Evolutionary conservation across 345 rosid genomes (phyloP), one percentile per base, ranked within the genome.

Genomic region (Pugionium cornutum): DNA sequence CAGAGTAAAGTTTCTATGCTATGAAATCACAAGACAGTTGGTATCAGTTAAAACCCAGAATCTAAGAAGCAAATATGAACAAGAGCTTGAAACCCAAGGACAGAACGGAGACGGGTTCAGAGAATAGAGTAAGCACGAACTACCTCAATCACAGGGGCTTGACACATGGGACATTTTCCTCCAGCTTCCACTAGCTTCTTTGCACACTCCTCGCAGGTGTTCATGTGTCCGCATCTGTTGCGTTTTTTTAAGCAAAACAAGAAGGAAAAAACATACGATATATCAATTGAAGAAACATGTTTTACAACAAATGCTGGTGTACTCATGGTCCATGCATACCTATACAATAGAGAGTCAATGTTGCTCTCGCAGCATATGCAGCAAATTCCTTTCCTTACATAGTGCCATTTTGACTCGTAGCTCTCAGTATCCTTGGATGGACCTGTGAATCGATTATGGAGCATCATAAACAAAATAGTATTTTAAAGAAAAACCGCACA

Each of bases 171-270:
- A 75, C 98, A 92, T 78, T 89, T 92, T 46, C 78, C 96, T 52
- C 89, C 84, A 29, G 68, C 73, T 75, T 79, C 79, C 53, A 89
- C 83, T 79, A 92, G 77, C 75, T 79, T 79, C 79, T 80, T 82
- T 29, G 94, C 98, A 70, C 98, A 92, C 72, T 77, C 83, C 30
- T 86, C 84, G 67, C 97, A 92, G 2, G 91, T 69, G 79, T 96
- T 89, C 98, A 89, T 88, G 80, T 92, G 98, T 75, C 98, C 98
- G 40, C 98, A 92, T 80, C 98, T 92, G 87, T 51, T 69, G 55
- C 35, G 18, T 65, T 61, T 54, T 62, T 66, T 40, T 28, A 2
- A 31, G 4, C 10, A 3, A 31, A 53, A 32, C 55, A 69, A 55
- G 3, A 27, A 18, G 18, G 0, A 18, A 41, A 29, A 30, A 0